Evolutionary conservation across 2,329 filamentous ascomycete species (phyloP).

Genomic region (Fusarium beomiforme): DNA sequence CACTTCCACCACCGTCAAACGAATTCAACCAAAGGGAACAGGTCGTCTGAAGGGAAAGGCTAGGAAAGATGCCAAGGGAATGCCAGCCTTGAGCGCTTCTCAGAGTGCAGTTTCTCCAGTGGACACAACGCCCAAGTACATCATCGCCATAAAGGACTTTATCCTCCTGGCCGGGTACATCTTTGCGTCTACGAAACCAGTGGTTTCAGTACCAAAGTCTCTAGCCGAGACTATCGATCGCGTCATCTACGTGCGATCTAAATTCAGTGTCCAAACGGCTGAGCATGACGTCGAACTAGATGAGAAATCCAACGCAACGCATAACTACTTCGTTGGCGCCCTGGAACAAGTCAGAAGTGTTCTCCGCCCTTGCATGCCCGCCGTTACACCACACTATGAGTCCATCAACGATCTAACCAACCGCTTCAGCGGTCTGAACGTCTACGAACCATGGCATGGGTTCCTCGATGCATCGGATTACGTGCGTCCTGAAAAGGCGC

Average conservation of each 20-base stretch:
- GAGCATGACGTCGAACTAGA: constrained; percentile 23
- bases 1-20: not conserved
- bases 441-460: constrained; percentile 23
- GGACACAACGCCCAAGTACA: constrained; percentile 35
- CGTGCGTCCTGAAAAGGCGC: not conserved
- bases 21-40: not conserved
- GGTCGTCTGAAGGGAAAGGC: constrained; percentile 45
- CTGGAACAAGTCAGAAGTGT: constrained; percentile 48
- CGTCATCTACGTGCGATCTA: constrained; percentile 51
- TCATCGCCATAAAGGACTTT: constrained; percentile 52
- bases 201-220: constrained; percentile 42
- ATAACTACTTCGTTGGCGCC: constrained; percentile 49
- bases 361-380: constrained; percentile 39
- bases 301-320: constrained; percentile 40
- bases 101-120: not conserved
- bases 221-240: constrained; percentile 48
- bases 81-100: too few relatives aligned
- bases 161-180: constrained; percentile 52
- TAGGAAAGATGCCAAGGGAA: constrained; percentile 19
- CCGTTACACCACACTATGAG: constrained; percentile 26
- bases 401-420: not conserved
- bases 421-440: not conserved
- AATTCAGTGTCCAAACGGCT: constrained; percentile 39
- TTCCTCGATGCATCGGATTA: constrained; percentile 48
- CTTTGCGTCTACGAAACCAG: constrained; percentile 23